Base-by-base conservation (phyloP, 2,329 filamentous ascomycete species). In the Botryotinia globosa region DNA sequence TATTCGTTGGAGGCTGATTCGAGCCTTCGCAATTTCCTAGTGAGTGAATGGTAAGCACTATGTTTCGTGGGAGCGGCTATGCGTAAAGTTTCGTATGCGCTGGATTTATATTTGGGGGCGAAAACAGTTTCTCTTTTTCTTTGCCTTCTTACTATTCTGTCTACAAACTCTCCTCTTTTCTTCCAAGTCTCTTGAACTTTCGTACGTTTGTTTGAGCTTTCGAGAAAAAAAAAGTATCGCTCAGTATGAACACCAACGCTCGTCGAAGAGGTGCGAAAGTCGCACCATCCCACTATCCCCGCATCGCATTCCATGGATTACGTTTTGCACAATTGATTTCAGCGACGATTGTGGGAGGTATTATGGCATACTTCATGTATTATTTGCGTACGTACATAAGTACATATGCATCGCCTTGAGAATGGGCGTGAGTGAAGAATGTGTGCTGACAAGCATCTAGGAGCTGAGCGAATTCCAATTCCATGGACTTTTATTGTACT, bases 401-500 rank as follows among this genome's bases (percentile, higher is more conserved):
- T 74, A 10, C 29, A 56, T 42, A 56, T 64, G 56, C 62, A 34
- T 34, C 42, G 8, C 44, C 20, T 48, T 20, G 9, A 5, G 14
- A 9, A 44, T 56, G 10, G 14, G 44, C 45, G 32, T 48, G 39
- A 16, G 8, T 37, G 54, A 56, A 51, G 14, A 12, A 54, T 37
- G 56, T 44, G 45, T 70, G 34, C 70, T 66, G 45, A 71, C 44
- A 56, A 25, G 66, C 22, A 32, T 68, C 34, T 32, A 78, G 75
- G 74, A 65, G 32, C 69, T 29, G 79, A 78, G 61, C 56, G 74
- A 22, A 76, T 75, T 64, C 16, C 71, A 3, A 76, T 79, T 25
- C 77, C 78, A 37, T 79, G 79, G 79, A 79, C 77, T 20, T 80
- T 80, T 39, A 77, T 80, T 54, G 72, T 76, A 72, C 75, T 80